phyloP scores from a whole-genome alignment of 148 eudicot genomes.

The Simmondsia chinensis region DNA sequence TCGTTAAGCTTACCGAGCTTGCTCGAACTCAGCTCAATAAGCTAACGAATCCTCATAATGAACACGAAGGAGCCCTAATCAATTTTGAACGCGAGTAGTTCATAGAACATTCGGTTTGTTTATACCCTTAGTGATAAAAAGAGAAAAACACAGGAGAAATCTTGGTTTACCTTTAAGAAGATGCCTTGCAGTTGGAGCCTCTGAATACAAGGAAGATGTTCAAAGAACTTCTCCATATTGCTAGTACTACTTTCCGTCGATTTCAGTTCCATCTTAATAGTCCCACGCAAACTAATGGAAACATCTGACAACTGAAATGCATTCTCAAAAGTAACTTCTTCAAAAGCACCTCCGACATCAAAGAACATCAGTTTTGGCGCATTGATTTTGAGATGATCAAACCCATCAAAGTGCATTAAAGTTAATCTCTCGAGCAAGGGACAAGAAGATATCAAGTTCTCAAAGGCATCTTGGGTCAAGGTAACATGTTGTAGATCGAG shows the following conservation, averaged over 20 bases:
- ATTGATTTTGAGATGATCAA: slow-evolving; percentile 46
- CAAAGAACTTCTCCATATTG: slow-evolving; percentile 62
- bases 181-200: slow-evolving; percentile 84
- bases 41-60: background rate
- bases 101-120: background rate
- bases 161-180: slow-evolving; percentile 53
- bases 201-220: slow-evolving; percentile 51
- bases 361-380: slow-evolving; percentile 84
- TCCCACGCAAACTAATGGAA: slow-evolving; percentile 63
- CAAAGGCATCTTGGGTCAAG: slow-evolving; percentile 64
- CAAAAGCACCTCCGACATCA: slow-evolving; percentile 73
- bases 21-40: background rate
- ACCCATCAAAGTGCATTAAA: slow-evolving; percentile 84
- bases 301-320: slow-evolving; percentile 46
- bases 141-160: background rate
- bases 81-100: background rate
- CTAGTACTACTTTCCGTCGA: slow-evolving; percentile 31
- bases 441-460: slow-evolving; percentile 45
- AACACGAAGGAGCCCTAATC: background rate
- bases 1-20: too few species aligned
- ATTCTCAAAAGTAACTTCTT: slow-evolving; percentile 43
- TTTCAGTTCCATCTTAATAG: slow-evolving; percentile 25
- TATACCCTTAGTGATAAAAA: too few species aligned
- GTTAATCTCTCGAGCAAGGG: slow-evolving; percentile 70
- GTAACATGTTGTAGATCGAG: slow-evolving; percentile 90